Evolutionary conservation across 306 rosid species (phyloP).

Genomic region (Inga laurina): DNA sequence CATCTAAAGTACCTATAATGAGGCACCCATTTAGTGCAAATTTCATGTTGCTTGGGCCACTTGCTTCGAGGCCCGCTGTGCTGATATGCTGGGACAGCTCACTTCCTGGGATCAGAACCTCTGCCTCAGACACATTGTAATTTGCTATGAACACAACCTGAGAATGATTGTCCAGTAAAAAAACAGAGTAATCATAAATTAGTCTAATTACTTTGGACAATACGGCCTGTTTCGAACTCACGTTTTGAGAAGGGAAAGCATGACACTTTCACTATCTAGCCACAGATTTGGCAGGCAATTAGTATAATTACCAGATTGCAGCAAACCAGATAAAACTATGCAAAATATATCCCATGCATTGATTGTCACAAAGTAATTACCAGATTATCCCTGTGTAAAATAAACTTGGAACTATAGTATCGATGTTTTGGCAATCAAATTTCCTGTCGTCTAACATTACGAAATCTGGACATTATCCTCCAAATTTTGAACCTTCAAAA

Average conservation of each 20-base stretch:
- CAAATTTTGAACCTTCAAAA: conserved; percentile 12
- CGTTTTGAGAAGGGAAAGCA: no score
- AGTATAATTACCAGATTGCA: background rate
- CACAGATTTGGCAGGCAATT: no score
- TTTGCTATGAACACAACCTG: conserved; percentile 95
- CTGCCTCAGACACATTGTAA: conserved; percentile 98
- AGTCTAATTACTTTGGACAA: background rate
- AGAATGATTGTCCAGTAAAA: conserved; percentile 13
- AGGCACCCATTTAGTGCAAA: conserved; percentile 95
- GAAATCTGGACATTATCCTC: background rate
- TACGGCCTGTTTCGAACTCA: no score
- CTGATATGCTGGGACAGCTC: conserved; percentile 96
- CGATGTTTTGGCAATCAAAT: conserved; percentile 7
- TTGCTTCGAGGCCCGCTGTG: conserved; percentile 99
- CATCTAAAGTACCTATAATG: conserved; percentile 93
- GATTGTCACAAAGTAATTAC: background rate
- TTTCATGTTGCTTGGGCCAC: conserved; percentile 99
- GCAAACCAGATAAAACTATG: background rate
- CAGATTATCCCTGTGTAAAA: background rate
- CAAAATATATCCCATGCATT: background rate
- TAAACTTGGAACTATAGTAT: background rate
- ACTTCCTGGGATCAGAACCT: conserved; percentile 92
- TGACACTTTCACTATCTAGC: no score
- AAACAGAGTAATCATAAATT: conserved; percentile 10
- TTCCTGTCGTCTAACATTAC: conserved; percentile 3